These are phyloP conservation scores for Lupinus albus DNA, from an alignment of 306 rosid species.

Conservation along the genomic window DNA sequence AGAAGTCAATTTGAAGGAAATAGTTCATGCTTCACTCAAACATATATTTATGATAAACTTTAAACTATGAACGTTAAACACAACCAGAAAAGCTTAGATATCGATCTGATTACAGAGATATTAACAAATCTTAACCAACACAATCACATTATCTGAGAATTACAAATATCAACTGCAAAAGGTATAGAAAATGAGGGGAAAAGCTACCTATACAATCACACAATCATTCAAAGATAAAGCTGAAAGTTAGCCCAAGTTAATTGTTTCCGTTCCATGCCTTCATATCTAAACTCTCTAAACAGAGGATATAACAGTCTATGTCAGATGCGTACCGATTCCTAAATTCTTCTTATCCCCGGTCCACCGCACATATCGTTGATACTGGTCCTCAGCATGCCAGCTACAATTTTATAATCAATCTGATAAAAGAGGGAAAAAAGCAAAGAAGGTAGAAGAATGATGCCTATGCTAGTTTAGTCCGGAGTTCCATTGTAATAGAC, in stretches of 20 bases:
- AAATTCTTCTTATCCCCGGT: slow-evolving; percentile 28
- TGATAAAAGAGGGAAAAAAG: slow-evolving; percentile 23
- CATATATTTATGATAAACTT: slow-evolving; percentile 30
- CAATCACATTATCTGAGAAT: slow-evolving; percentile 66
- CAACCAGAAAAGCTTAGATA: slow-evolving; percentile 47
- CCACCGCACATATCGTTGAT: slow-evolving; percentile 39
- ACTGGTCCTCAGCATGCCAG: slow-evolving; percentile 57
- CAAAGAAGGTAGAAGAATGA: slow-evolving; percentile 36
- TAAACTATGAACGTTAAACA: slow-evolving; percentile 41
- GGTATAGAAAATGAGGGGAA: not conserved
- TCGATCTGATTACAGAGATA: slow-evolving; percentile 59
- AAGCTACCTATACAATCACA: slow-evolving; percentile 79
- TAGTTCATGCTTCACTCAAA: slow-evolving; percentile 16
- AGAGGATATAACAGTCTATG: slow-evolving; percentile 61
- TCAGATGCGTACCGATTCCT: slow-evolving; percentile 70
- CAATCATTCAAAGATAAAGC: slow-evolving; percentile 56
- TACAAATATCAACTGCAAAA: slow-evolving; percentile 61
- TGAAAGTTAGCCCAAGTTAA: slow-evolving; percentile 71
- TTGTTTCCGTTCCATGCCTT: slow-evolving; percentile 46
- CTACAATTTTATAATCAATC: slow-evolving; percentile 60
- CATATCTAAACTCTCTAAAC: slow-evolving; percentile 50
- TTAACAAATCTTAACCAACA: slow-evolving; percentile 67
- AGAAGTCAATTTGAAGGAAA: not conserved
- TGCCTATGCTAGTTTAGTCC: slow-evolving; percentile 42
- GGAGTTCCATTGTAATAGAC: slow-evolving; percentile 32